These are phyloP conservation scores for Ogataea parapolymorpha DNA, from an alignment of 805 yeast species.

Conservation along the genomic window DNA sequence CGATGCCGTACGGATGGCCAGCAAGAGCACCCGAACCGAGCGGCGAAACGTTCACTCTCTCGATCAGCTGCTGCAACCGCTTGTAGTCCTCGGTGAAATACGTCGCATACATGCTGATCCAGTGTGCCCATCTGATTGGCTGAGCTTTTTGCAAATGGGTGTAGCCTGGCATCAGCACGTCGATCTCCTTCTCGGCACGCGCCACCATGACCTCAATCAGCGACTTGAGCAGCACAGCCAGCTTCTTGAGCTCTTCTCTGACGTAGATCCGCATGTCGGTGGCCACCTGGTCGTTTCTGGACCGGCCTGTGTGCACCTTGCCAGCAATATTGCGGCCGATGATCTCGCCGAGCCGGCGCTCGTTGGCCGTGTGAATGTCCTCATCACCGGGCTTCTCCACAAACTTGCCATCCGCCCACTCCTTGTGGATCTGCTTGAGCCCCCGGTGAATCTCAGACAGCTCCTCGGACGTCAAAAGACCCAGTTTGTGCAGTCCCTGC, in stretches of 20 bases:
- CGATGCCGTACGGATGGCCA: slow-evolving; percentile 99
- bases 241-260: slow-evolving; percentile 67
- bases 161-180: slow-evolving; percentile 96
- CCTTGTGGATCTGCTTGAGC: slow-evolving; percentile 62
- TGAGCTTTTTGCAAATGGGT: slow-evolving; percentile 98
- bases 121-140: slow-evolving; percentile 99
- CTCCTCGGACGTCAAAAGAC: slow-evolving; percentile 70
- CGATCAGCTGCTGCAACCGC: slow-evolving; percentile 75
- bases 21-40: slow-evolving; percentile 98
- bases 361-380: slow-evolving; percentile 98
- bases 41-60: slow-evolving; percentile 84
- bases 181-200: slow-evolving; percentile 85
- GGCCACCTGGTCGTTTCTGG: slow-evolving; percentile 98
- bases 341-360: slow-evolving; percentile 93
- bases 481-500: slow-evolving; percentile 75
- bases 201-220: slow-evolving; percentile 64
- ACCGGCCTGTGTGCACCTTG: slow-evolving; percentile 98
- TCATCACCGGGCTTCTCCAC: slow-evolving; percentile 87
- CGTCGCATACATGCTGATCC: slow-evolving; percentile 93
- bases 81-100: slow-evolving; percentile 88
- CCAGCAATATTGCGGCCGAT: slow-evolving; percentile 94
- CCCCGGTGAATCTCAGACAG: slow-evolving; percentile 81
- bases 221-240: slow-evolving; percentile 52
- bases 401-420: slow-evolving; percentile 74
- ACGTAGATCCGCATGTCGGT: slow-evolving; percentile 98